Conservation (phyloP, 345 rosid genomes). For the Pelargonium nanum region DNA sequence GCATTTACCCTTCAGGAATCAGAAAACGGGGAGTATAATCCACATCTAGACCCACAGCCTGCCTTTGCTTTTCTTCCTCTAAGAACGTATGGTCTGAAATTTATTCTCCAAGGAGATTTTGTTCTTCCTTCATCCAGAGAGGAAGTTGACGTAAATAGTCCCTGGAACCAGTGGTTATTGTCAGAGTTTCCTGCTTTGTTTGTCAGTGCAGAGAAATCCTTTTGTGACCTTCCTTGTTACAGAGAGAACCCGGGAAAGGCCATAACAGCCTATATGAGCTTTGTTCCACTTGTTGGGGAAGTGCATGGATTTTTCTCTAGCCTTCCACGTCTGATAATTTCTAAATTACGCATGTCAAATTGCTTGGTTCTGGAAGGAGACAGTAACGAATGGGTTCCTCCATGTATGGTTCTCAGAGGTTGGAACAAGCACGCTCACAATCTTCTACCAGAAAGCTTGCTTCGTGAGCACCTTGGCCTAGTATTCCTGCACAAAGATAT, state of each 20-base stretch:
- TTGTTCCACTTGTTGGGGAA: slow-evolving; percentile 82
- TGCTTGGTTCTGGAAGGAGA: slow-evolving; percentile 84
- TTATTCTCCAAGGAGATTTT: slow-evolving; percentile 93
- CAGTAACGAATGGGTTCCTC: slow-evolving; percentile 62
- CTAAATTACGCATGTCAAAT: slow-evolving; percentile 46
- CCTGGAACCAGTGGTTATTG: slow-evolving; percentile 93
- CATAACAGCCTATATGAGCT: slow-evolving; percentile 71
- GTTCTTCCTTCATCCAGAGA: slow-evolving; percentile 95
- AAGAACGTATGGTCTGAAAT: slow-evolving; percentile 86
- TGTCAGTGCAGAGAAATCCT: slow-evolving; percentile 51
- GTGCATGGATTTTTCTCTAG: slow-evolving; percentile 84
- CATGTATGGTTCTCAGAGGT: slow-evolving; percentile 76
- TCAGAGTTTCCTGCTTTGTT: slow-evolving; percentile 71
- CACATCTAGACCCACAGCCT: slow-evolving; percentile 60
- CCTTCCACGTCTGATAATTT: slow-evolving; percentile 61
- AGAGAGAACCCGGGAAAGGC: slow-evolving; percentile 69
- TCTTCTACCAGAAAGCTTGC: slow-evolving; percentile 53
- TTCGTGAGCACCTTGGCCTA: slow-evolving; percentile 70
- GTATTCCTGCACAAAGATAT: slow-evolving; percentile 69
- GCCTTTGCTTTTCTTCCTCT: slow-evolving; percentile 93
- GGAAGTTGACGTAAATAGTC: slow-evolving; percentile 86
- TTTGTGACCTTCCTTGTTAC: slow-evolving; percentile 79
- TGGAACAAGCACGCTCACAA: slow-evolving; percentile 60
- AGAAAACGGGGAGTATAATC: slow-evolving; percentile 45
- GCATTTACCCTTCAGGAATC: slow-evolving; percentile 72